phyloP scores from a whole-genome alignment of 352 stramenopile species.

The Peronospora destructor region DNA sequence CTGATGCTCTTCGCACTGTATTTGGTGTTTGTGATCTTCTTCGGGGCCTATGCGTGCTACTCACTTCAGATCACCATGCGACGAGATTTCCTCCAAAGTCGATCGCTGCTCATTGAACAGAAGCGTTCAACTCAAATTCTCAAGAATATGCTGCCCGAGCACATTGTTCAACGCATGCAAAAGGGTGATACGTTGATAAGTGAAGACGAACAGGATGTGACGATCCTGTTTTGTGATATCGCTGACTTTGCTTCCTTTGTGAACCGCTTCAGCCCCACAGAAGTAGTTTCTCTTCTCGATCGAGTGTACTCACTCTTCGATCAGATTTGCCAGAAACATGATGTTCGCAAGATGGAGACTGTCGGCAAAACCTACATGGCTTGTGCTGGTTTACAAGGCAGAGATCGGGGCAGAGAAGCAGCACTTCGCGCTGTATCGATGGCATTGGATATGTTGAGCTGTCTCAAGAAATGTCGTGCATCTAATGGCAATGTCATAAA shows the following conservation, averaged over 20 bases:
- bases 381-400: constrained; percentile 77
- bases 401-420: constrained; percentile 64
- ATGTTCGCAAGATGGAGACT: constrained; percentile 90
- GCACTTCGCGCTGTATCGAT: constrained; percentile 69
- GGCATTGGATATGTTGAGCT: constrained; percentile 69
- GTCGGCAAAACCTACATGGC: constrained; percentile 91
- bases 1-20: constrained; percentile 66
- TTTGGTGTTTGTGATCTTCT: constrained; percentile 66
- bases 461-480: constrained; percentile 58
- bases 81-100: constrained; percentile 74
- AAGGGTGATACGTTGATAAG: constrained; percentile 75
- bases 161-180: constrained; percentile 82
- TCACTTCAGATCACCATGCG: constrained; percentile 80
- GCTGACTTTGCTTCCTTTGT: constrained; percentile 75
- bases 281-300: constrained; percentile 84
- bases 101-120: constrained; percentile 70
- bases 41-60: constrained; percentile 72
- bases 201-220: constrained; percentile 84
- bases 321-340: constrained; percentile 86
- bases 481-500: constrained; percentile 83
- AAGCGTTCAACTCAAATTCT: constrained; percentile 75
- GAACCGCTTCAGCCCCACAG: constrained; percentile 61
- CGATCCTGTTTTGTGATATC: constrained; percentile 84
- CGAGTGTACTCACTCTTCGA: constrained; percentile 90
- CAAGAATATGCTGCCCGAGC: constrained; percentile 81